Conservation (phyloP, 2,329 filamentous ascomycete species). For the Fusarium udum region DNA sequence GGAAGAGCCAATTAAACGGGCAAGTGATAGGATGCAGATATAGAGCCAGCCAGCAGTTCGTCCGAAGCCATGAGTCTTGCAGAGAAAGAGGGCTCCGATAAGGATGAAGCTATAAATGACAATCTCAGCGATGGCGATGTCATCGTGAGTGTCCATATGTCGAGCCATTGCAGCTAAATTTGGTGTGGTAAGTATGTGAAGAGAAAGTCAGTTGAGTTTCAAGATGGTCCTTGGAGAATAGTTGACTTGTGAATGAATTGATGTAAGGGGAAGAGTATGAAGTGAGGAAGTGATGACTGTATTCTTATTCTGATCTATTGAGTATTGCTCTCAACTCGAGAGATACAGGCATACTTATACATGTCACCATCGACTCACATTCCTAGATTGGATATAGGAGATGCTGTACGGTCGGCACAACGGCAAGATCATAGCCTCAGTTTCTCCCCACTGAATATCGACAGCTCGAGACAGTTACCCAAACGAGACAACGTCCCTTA, state of each 20-base stretch:
- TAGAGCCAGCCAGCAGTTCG: slow-evolving; percentile 70
- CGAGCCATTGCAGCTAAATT: slow-evolving; percentile 28
- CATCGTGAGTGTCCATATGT: slow-evolving; percentile 44
- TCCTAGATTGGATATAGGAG: neutral
- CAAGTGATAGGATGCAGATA: slow-evolving; percentile 66
- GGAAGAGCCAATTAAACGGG: slow-evolving; percentile 65
- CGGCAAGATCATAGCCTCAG: slow-evolving; percentile 22
- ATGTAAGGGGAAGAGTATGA: neutral
- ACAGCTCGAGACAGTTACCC: slow-evolving; percentile 8
- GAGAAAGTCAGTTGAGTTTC: neutral
- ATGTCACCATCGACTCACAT: neutral
- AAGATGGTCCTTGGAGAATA: neutral
- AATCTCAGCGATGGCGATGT: slow-evolving; percentile 47
- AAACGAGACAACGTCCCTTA: neutral
- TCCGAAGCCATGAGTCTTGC: slow-evolving; percentile 58
- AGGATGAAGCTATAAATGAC: slow-evolving; percentile 45
- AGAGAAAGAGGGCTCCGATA: slow-evolving; percentile 50
- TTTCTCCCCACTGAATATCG: neutral
- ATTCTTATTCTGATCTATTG: neutral
- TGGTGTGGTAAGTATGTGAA: neutral
- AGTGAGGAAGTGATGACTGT: neutral
- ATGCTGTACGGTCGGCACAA: neutral
- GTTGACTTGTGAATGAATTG: neutral
- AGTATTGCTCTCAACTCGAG: neutral
- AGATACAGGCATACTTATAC: slow-evolving; percentile 24